Evolutionary conservation across 352 stramenopile species (phyloP).

Genomic region (Phytopythium oedochilum): DNA sequence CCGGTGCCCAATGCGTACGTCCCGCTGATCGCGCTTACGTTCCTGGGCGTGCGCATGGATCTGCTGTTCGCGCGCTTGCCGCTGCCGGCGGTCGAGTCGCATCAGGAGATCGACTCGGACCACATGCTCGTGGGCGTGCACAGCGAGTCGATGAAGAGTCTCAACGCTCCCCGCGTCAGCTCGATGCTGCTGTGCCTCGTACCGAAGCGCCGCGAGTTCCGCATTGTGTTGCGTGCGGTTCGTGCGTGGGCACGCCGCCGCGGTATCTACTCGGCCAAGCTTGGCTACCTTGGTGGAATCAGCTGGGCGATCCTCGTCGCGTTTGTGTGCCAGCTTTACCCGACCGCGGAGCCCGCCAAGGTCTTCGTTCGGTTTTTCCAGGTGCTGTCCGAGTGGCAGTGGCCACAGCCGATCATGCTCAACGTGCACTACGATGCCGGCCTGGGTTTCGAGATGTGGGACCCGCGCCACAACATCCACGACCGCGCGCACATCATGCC

Average conservation of each 20-base stretch:
- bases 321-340: slow-evolving; percentile 92
- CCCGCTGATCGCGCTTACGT: slow-evolving; percentile 89
- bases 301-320: slow-evolving; percentile 98
- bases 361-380: slow-evolving; percentile 84
- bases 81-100: slow-evolving; percentile 49
- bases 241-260: slow-evolving; percentile 78
- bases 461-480: slow-evolving; percentile 74
- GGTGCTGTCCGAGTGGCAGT: slow-evolving; percentile 81
- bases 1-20: slow-evolving; percentile 90
- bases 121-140: slow-evolving; percentile 92
- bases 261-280: slow-evolving; percentile 96
- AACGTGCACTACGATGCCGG: slow-evolving; percentile 85
- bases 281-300: slow-evolving; percentile 96
- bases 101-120: slow-evolving; percentile 84
- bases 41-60: slow-evolving; percentile 88
- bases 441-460: slow-evolving; percentile 86
- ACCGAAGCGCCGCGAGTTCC: slow-evolving; percentile 84
- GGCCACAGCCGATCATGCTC: slow-evolving; percentile 76
- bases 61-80: slow-evolving; percentile 87
- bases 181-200: slow-evolving; percentile 94
- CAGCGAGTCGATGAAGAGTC: slow-evolving; percentile 91
- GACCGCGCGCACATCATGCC: slow-evolving; percentile 96
- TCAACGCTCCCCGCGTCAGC: slow-evolving; percentile 93
- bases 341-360: slow-evolving; percentile 58
- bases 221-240: slow-evolving; percentile 74